Evolutionary conservation across 2,329 filamentous ascomycete species (phyloP), one percentile per base, ranked within the genome.

Genomic region (Hypomyces rosellus): DNA sequence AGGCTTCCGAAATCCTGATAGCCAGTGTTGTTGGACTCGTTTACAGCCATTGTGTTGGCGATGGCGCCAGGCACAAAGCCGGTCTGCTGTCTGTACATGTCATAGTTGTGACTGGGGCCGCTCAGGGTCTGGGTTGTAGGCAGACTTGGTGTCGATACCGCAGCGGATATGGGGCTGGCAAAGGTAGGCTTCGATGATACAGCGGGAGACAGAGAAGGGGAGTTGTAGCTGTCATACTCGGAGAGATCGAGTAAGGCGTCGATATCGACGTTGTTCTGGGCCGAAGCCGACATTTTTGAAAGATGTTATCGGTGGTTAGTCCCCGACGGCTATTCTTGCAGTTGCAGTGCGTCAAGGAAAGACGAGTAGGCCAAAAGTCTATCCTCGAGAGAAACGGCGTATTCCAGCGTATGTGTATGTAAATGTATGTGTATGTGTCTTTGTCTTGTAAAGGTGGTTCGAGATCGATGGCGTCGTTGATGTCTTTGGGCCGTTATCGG

Each of bases 81-180:
- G 3, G 93, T 96, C 74, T 96, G 91, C 67, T 99, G 93, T 73
- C 89, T 88, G 74, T 96, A 95, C 64, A 89, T 84, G 63, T 90
- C 88, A 75, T 97, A 97, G 70, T 95, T 89, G 73, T 96, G 91
- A 69, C 89, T 96, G 8, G 93, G 92, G 34, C 84, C 88, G 44
- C 82, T 84, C 63, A 91, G 81, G 16, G 77, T 81, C 33, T 80
- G 77, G 54, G 85, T 79, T 7, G 78, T 68, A 15, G 80, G 68
- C 51, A 84, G 67, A 34, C 74, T 70, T n/a, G 80, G 77, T 5
- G 81, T 76, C 50, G 75, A 72, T 40, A 78, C 70, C 47, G 78
- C 76, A 55, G 74, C 71, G 5, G 78, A 70, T 7, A 77, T 65
- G 7, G 79, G 73, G 57, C 73, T 75, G 41, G 73, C 67, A 58